Percentiles rank a stretch among this genome's conserved stretches.
Conservation (phyloP, 345 rosid species). For the Linum usitatissimum region DNA sequence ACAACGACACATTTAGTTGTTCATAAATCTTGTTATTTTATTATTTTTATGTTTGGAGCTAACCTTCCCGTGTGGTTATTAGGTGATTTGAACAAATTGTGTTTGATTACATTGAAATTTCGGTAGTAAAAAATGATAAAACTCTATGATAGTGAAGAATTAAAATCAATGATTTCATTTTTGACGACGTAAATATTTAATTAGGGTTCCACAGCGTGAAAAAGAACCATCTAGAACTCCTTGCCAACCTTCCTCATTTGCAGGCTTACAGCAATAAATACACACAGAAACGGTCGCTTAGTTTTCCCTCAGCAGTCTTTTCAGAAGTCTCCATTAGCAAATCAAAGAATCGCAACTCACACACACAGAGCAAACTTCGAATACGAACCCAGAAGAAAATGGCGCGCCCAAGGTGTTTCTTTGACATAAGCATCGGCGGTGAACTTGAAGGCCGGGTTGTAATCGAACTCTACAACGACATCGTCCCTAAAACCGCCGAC, state of each 20-base stretch:
- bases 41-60: too few relatives aligned
- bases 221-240: background rate
- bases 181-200: too few relatives aligned
- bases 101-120: too few relatives aligned
- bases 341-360: background rate
- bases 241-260: background rate
- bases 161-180: background rate
- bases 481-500: conserved; percentile 18
- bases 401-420: background rate
- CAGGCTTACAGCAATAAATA: background rate
- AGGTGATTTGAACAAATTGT: too few relatives aligned
- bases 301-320: background rate
- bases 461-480: conserved; percentile 13
- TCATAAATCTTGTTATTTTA: too few relatives aligned
- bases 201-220: background rate
- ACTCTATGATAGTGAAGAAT: background rate
- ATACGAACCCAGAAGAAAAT: background rate
- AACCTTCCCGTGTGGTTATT: too few relatives aligned
- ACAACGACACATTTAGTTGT: too few relatives aligned
- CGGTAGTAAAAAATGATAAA: too few relatives aligned
- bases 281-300: background rate
- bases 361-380: background rate
- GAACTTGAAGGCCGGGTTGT: conserved; percentile 4
- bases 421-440: conserved; percentile 1
- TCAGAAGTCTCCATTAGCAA: background rate